phyloP scores from a whole-genome alignment of 495 filamentous ascomycete species.

The Aspergillus steynii region DNA sequence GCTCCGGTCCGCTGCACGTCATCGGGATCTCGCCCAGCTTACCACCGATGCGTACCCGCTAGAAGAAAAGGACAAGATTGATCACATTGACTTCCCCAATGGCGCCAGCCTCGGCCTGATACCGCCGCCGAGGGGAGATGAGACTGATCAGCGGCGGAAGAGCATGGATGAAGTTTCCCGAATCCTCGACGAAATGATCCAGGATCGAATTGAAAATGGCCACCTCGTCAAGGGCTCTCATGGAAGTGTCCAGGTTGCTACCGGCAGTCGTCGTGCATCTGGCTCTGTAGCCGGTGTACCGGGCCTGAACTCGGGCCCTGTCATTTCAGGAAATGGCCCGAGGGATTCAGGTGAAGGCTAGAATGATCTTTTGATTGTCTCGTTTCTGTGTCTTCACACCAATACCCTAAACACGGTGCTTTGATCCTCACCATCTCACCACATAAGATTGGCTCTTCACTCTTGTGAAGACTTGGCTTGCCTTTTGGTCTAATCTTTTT shows the following conservation, averaged over 20 bases:
- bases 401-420: neutral
- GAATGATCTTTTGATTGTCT: neutral
- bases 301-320: conserved; percentile 26
- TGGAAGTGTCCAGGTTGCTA: conserved; percentile 54
- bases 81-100: conserved; percentile 21
- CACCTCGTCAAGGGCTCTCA: conserved; percentile 59
- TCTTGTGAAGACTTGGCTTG: neutral
- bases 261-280: conserved; percentile 38
- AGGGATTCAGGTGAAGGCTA: neutral
- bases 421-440: neutral
- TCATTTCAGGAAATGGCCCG: conserved; percentile 5
- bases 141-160: conserved; percentile 56
- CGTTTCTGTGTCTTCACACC: neutral
- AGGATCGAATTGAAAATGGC: conserved; percentile 74
- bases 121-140: conserved; percentile 22
- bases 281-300: conserved; percentile 29
- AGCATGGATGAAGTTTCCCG: conserved; percentile 86
- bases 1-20: conserved; percentile 80
- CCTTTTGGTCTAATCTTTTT: conserved; percentile 1
- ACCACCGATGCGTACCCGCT: conserved; percentile 41
- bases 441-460: neutral
- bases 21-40: conserved; percentile 81
- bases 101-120: neutral
- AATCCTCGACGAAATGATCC: conserved; percentile 94
- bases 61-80: conserved; percentile 32